These are phyloP conservation scores for Mycena crocata DNA, from an alignment of 768 basidiomycete species.

Conservation along the genomic window DNA sequence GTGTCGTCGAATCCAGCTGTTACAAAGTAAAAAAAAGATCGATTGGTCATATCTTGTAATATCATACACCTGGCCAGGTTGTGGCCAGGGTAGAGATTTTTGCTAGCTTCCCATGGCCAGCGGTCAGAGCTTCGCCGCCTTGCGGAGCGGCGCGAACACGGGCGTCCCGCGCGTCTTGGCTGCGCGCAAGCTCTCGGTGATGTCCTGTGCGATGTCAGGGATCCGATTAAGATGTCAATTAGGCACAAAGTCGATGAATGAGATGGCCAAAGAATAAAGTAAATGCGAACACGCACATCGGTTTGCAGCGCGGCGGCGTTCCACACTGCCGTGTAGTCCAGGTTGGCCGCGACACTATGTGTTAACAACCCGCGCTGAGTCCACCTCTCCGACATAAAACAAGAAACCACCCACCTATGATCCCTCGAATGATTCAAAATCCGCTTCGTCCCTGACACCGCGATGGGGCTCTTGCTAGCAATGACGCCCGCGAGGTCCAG, in stretches of 20 bases:
- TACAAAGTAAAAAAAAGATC: too few relatives aligned
- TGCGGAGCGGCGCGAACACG: neutral
- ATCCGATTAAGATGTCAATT: neutral
- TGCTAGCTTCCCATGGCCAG: too few relatives aligned
- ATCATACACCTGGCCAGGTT: too few relatives aligned
- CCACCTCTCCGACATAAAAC: neutral
- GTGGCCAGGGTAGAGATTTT: too few relatives aligned
- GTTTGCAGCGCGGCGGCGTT: conserved; percentile 57
- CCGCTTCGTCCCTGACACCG: conserved; percentile 79
- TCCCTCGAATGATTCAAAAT: conserved; percentile 60
- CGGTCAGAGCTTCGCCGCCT: conserved; percentile 1
- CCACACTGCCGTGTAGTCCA: conserved; percentile 59
- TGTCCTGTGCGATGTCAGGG: neutral
- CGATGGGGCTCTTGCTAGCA: conserved; percentile 83
- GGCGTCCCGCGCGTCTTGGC: neutral
- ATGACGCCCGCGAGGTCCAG: conserved; percentile 72
- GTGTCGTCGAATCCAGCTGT: too few relatives aligned
- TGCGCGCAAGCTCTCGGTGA: neutral
- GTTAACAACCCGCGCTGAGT: neutral
- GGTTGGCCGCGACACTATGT: conserved; percentile 53
- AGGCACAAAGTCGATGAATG: too few relatives aligned
- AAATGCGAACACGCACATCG: conserved; percentile 46
- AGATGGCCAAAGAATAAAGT: too few relatives aligned
- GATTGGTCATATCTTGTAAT: too few relatives aligned
- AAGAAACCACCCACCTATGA: conserved; percentile 53